phyloP scores from a whole-genome alignment of 495 filamentous ascomycete genomes.

The Aspergillus mulundensis region DNA sequence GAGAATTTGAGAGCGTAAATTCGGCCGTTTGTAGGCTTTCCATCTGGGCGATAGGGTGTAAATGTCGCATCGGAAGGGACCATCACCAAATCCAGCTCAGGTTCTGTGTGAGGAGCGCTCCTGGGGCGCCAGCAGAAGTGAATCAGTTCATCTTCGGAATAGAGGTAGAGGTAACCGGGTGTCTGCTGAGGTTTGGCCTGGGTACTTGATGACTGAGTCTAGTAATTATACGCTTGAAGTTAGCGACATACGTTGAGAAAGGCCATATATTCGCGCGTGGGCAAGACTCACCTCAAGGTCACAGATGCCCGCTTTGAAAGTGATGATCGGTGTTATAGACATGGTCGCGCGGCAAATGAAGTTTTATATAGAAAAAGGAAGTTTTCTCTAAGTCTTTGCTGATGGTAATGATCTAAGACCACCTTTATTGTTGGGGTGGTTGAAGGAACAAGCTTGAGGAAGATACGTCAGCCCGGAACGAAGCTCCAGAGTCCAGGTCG shows the following conservation, averaged over 20 bases:
- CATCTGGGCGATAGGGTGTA: slow-evolving; percentile 63
- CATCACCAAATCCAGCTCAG: slow-evolving; percentile 82
- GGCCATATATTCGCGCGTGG: neutral
- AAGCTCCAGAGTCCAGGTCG: slow-evolving; percentile 2
- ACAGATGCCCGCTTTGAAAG: slow-evolving; percentile 95
- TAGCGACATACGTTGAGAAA: neutral
- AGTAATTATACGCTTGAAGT: slow-evolving; percentile 9
- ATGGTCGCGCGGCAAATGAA: slow-evolving; percentile 39
- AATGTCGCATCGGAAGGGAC: slow-evolving; percentile 86
- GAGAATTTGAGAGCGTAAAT: slow-evolving; percentile 92
- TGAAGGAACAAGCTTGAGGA: slow-evolving; percentile 11
- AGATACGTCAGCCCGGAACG: slow-evolving; percentile 36
- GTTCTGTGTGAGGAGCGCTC: slow-evolving; percentile 56
- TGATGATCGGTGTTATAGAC: slow-evolving; percentile 82
- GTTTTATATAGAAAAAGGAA: neutral
- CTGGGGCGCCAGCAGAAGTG: slow-evolving; percentile 95
- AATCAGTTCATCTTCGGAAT: slow-evolving; percentile 86
- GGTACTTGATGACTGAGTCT: slow-evolving; percentile 58
- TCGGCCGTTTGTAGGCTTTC: slow-evolving; percentile 74
- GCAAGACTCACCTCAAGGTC: slow-evolving; percentile 66
- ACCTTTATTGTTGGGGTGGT: neutral
- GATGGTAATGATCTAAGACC: neutral
- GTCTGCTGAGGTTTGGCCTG: slow-evolving; percentile 64
- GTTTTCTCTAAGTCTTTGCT: neutral
- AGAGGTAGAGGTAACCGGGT: slow-evolving; percentile 90